phyloP scores from a whole-genome alignment of 2,329 filamentous ascomycete genomes.

The Phaeophleospora eucalypticola region DNA sequence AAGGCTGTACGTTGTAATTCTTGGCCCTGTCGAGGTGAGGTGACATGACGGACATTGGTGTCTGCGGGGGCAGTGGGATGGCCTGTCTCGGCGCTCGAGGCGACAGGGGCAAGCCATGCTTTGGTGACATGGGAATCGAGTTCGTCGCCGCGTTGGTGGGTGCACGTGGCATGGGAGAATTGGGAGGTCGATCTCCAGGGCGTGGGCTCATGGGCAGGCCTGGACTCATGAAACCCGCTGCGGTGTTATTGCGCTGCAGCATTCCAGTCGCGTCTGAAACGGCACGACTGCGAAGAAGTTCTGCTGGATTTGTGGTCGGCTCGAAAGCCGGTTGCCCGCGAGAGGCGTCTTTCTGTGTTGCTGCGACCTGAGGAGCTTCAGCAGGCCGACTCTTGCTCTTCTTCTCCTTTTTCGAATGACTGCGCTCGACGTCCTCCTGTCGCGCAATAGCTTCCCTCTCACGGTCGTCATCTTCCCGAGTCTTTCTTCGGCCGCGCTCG shows the following conservation, averaged over 20 bases:
- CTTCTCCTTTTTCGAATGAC: slow-evolving; percentile 69
- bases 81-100: slow-evolving; percentile 70
- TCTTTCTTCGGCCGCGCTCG: slow-evolving; percentile 70
- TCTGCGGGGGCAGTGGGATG: slow-evolving; percentile 67
- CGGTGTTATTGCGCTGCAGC: slow-evolving; percentile 29
- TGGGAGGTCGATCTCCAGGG: slow-evolving; percentile 56
- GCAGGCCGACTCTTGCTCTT: slow-evolving; percentile 47
- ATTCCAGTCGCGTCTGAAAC: slow-evolving; percentile 22
- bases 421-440: slow-evolving; percentile 61
- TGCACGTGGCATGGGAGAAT: slow-evolving; percentile 56
- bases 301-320: slow-evolving; percentile 23
- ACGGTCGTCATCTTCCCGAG: slow-evolving; percentile 80
- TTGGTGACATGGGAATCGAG: slow-evolving; percentile 67
- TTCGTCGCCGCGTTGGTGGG: slow-evolving; percentile 53
- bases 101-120: slow-evolving; percentile 57
- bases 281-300: slow-evolving; percentile 28
- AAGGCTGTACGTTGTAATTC: slow-evolving; percentile 29
- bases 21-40: slow-evolving; percentile 41
- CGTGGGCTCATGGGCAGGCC: slow-evolving; percentile 61
- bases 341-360: slow-evolving; percentile 6
- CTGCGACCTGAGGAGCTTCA: slow-evolving; percentile 12
- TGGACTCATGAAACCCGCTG: slow-evolving; percentile 52
- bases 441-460: slow-evolving; percentile 66
- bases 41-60: slow-evolving; percentile 61
- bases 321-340: slow-evolving; percentile 13